Percentiles rank a stretch among this genome's conserved stretches.
phyloP scores from a whole-genome alignment of 2,329 filamentous ascomycete species.

The Colletotrichum endophyticum region DNA sequence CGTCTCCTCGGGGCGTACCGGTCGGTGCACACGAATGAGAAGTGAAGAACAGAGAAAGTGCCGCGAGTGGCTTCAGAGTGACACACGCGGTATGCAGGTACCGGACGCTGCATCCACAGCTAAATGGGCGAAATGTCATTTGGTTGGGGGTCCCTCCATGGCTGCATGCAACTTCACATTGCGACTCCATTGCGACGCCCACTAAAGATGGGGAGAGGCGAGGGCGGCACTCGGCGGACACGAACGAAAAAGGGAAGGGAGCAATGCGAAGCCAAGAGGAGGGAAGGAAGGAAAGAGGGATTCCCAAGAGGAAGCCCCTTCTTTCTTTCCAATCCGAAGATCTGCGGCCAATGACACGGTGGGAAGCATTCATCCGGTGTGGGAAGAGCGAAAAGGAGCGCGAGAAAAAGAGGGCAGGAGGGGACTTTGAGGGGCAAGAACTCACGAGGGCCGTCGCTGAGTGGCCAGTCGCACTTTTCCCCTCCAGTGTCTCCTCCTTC shows the following conservation, averaged over 20 bases:
- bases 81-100: constrained; percentile 18
- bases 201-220: not conserved
- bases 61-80: constrained; percentile 13
- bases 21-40: not conserved
- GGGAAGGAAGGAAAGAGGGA: not conserved
- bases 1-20: constrained; percentile 3
- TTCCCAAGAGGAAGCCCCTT: not conserved
- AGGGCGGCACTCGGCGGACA: not conserved
- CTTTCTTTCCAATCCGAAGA: not conserved
- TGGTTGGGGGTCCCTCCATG: not conserved
- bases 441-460: not conserved
- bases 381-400: not conserved
- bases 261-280: not conserved
- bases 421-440: not conserved
- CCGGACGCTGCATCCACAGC: not conserved
- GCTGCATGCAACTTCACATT: not conserved
- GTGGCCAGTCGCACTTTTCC: not conserved
- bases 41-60: not conserved
- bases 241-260: not conserved
- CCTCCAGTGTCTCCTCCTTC: not conserved
- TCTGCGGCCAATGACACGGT: constrained; percentile 6
- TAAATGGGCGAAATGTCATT: not conserved
- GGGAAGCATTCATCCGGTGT: not conserved
- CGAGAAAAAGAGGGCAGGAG: not conserved
- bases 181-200: not conserved